phyloP scores from a whole-genome alignment of 148 eudicot genomes.

The Chenopodium formosanum region DNA sequence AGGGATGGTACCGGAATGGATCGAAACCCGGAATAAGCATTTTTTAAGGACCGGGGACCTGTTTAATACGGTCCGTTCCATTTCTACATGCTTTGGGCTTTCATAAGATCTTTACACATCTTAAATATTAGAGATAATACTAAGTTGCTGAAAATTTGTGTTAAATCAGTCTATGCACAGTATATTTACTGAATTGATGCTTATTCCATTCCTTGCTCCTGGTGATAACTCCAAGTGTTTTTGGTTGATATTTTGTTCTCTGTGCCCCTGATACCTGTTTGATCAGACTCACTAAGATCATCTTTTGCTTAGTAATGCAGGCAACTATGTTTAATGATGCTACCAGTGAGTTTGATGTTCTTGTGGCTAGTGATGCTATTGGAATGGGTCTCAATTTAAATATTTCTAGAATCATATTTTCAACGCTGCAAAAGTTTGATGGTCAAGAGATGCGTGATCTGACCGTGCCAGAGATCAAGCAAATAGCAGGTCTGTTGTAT shows the following conservation, averaged over 20 bases:
- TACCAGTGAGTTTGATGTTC: conserved; percentile 87
- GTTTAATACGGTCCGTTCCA: background rate
- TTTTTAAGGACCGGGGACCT: too few relatives aligned
- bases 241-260: conserved; percentile 1
- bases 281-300: conserved; percentile 15
- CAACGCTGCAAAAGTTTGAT: conserved; percentile 79
- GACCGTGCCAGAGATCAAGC: conserved; percentile 88
- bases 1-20: too few relatives aligned
- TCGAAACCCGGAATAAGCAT: too few relatives aligned
- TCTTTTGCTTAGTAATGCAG: conserved; percentile 61
- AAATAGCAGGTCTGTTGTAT: conserved; percentile 71
- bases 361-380: conserved; percentile 99
- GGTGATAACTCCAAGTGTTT: background rate
- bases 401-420: conserved; percentile 88
- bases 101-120: background rate
- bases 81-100: background rate
- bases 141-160: background rate
- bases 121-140: background rate
- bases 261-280: background rate
- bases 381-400: conserved; percentile 99
- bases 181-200: background rate
- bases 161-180: background rate
- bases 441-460: conserved; percentile 71
- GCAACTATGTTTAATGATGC: conserved; percentile 96
- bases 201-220: conserved; percentile 2